phyloP scores from a whole-genome alignment of 306 rosid species.

The Elaeagnus macrophylla region DNA sequence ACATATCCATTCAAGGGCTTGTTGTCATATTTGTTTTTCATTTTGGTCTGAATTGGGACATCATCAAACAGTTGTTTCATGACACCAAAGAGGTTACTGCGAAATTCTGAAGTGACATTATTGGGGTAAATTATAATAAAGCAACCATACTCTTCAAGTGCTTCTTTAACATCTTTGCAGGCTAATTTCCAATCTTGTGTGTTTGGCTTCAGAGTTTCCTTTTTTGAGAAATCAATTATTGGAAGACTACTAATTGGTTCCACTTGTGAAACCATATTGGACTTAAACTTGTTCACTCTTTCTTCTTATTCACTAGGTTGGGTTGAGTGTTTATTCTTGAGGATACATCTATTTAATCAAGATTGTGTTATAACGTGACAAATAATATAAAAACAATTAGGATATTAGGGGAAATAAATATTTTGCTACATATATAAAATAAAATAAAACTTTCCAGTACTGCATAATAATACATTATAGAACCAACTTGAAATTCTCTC shows the following conservation, averaged over 20 bases:
- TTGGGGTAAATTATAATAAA: conserved; percentile 21
- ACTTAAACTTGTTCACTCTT: too few relatives aligned
- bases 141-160: conserved; percentile 39
- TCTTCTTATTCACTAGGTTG: too few relatives aligned
- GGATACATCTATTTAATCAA: too few relatives aligned
- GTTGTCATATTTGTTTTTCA: conserved; percentile 35
- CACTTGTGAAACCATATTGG: conserved; percentile 18
- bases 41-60: conserved; percentile 32
- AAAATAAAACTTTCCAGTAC: too few relatives aligned
- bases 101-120: conserved; percentile 13
- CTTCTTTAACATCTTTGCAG: conserved; percentile 25
- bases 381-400: too few relatives aligned
- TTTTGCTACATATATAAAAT: too few relatives aligned
- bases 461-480: too few relatives aligned
- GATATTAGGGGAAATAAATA: too few relatives aligned
- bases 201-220: conserved; percentile 19
- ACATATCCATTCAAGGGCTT: conserved; percentile 42
- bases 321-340: too few relatives aligned
- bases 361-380: too few relatives aligned
- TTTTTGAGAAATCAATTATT: conserved; percentile 23
- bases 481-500: too few relatives aligned
- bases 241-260: conserved; percentile 22
- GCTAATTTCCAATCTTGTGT: conserved; percentile 18
- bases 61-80: conserved; percentile 29
- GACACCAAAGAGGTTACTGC: conserved; percentile 10